These are phyloP conservation scores for Neurospora africana DNA, from an alignment of 495 filamentous ascomycete species.

Conservation along the genomic window DNA sequence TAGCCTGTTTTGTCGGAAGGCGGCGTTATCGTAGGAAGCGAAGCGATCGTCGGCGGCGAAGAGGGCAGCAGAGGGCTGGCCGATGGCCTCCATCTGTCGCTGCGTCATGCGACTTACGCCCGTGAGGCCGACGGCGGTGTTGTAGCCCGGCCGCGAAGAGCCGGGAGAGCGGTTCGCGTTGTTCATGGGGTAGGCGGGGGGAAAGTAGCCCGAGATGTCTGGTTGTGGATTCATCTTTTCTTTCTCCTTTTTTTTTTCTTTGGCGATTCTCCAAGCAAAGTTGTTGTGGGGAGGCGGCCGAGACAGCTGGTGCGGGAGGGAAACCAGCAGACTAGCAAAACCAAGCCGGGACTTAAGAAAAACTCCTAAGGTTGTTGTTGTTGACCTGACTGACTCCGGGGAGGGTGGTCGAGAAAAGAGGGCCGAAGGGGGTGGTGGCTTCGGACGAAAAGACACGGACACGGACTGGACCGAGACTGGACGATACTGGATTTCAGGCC, in stretches of 20 bases:
- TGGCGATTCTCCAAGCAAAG: not conserved
- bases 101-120: constrained; percentile 58
- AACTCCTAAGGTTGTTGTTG: not conserved
- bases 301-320: constrained; percentile 9
- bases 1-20: constrained; percentile 51
- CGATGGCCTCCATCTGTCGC: constrained; percentile 30
- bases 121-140: constrained; percentile 50
- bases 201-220: constrained; percentile 14
- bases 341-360: not conserved
- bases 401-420: not conserved
- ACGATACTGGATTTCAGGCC: not conserved
- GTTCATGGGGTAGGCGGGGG: constrained; percentile 18
- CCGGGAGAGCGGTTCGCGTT: constrained; percentile 32
- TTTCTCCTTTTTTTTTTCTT: not conserved
- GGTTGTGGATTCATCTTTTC: constrained; percentile 24
- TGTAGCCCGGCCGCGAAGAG: constrained; percentile 35
- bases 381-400: not conserved
- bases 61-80: constrained; percentile 24
- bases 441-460: not conserved
- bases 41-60: constrained; percentile 40
- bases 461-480: not conserved
- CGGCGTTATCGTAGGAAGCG: constrained; percentile 41
- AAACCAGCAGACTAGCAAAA: constrained; percentile 11
- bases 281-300: constrained; percentile 4
- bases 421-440: not conserved